These are phyloP conservation scores for Aspergillus quadricinctus DNA, from an alignment of 2,329 filamentous ascomycete species.

Conservation along the genomic window DNA sequence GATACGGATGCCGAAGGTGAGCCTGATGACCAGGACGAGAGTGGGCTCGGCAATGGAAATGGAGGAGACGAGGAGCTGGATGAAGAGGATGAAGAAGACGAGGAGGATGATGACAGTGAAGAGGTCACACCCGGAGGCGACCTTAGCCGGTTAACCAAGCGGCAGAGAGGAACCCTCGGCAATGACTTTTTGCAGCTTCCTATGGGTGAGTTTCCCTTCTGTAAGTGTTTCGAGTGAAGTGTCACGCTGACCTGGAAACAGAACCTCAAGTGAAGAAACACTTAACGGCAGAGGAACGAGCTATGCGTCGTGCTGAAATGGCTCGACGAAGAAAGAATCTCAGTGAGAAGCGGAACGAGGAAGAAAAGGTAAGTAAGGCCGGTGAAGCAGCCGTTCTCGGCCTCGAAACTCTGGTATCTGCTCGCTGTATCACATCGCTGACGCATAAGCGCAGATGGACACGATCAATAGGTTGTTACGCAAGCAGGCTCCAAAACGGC, in stretches of 20 bases:
- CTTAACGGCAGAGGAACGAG: conserved; percentile 67
- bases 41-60: conserved; percentile 35
- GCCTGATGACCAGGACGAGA: conserved; percentile 48
- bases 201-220: conserved; percentile 44
- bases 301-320: conserved; percentile 70
- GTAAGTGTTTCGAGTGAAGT: not conserved
- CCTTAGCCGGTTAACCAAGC: conserved; percentile 62
- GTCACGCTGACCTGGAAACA: conserved; percentile 23
- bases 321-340: conserved; percentile 68
- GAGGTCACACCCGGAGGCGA: conserved; percentile 48
- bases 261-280: conserved; percentile 70
- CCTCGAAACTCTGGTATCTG: not conserved
- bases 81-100: conserved; percentile 40
- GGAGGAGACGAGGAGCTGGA: conserved; percentile 34
- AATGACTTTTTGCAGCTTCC: conserved; percentile 51
- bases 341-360: conserved; percentile 72
- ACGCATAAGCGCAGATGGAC: conserved; percentile 50
- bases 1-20: conserved; percentile 46
- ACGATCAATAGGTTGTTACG: conserved; percentile 65
- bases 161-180: conserved; percentile 60
- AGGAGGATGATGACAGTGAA: conserved; percentile 42
- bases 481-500: conserved; percentile 60
- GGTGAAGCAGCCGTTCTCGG: not conserved
- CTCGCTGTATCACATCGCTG: conserved; percentile 6
- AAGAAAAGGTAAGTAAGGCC: conserved; percentile 62